A percentile compares a stretch with the other conserved stretches of the same genome.
Evolutionary conservation across 129 eudicot species (phyloP).

Genomic region (Logfia minima): DNA sequence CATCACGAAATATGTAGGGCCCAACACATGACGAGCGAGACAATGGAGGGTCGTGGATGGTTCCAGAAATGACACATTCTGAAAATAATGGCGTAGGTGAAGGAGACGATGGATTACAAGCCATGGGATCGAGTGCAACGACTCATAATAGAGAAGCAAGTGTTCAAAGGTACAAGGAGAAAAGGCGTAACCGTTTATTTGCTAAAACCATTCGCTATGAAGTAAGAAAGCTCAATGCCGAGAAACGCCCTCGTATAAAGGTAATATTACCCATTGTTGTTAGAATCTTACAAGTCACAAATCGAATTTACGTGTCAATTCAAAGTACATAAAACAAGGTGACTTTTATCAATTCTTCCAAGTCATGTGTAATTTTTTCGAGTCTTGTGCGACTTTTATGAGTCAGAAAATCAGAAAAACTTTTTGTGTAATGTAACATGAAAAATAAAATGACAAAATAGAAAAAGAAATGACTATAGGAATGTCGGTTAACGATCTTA

Average conservation of each 20-base stretch:
- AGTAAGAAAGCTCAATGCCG: slow-evolving; percentile 87
- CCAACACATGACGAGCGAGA: slow-evolving; percentile 19
- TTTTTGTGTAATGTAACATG: too few species aligned
- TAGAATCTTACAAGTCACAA: too few species aligned
- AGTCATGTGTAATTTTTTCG: too few species aligned
- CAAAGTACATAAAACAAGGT: too few species aligned
- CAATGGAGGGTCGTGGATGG: slow-evolving; percentile 52
- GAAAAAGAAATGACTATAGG: too few species aligned
- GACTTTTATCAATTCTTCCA: too few species aligned
- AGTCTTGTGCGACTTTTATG: too few species aligned
- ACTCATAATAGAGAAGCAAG: slow-evolving; percentile 69
- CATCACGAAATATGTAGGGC: slow-evolving; percentile 19
- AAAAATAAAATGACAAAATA: too few species aligned
- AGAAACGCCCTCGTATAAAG: slow-evolving; percentile 91
- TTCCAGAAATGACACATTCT: slow-evolving; percentile 47
- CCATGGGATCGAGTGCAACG: slow-evolving; percentile 14
- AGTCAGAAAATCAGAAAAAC: too few species aligned
- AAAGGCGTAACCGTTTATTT: slow-evolving; percentile 77
- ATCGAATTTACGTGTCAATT: too few species aligned
- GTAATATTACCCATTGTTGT: slow-evolving; percentile 18
- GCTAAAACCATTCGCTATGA: slow-evolving; percentile 71
- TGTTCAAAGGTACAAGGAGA: slow-evolving; percentile 80
- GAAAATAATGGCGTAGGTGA: slow-evolving; percentile 12
- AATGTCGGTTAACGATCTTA: too few species aligned
- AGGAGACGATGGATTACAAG: slow-evolving; percentile 22